Evolutionary conservation across 2,329 filamentous ascomycete genomes (phyloP).

Genomic region (Aspergillus jensenii): DNA sequence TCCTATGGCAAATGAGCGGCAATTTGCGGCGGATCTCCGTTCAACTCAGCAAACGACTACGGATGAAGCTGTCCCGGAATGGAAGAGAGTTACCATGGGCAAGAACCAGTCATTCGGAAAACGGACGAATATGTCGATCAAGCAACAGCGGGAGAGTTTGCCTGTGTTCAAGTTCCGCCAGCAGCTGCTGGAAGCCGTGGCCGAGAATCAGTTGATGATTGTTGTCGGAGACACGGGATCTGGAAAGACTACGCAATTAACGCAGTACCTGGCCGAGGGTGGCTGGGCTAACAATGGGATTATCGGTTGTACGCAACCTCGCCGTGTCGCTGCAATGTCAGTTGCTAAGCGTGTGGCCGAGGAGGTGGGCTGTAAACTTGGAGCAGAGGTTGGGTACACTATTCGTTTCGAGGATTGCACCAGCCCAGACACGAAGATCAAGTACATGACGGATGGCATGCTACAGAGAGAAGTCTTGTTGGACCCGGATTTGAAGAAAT

Average conservation of each 20-base stretch:
- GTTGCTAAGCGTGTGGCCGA: constrained; percentile 96
- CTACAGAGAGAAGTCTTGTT: constrained; percentile 91
- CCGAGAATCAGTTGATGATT: constrained; percentile 86
- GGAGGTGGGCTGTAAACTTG: constrained; percentile 88
- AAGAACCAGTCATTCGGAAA: constrained; percentile 82
- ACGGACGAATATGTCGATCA: constrained; percentile 87
- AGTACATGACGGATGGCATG: constrained; percentile 99
- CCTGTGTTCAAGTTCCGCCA: constrained; percentile 87
- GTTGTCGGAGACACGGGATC: constrained; percentile 97
- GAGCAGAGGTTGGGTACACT: constrained; percentile 92
- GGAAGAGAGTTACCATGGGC: constrained; percentile 80
- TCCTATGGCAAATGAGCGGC: constrained; percentile 85
- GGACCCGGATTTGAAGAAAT: constrained; percentile 83
- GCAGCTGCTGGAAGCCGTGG: constrained; percentile 82
- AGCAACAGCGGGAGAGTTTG: constrained; percentile 85
- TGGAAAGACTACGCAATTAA: constrained; percentile 95
- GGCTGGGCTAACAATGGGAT: constrained; percentile 85
- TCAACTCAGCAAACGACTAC: constrained; percentile 62
- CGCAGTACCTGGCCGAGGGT: constrained; percentile 90
- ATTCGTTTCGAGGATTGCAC: constrained; percentile 98
- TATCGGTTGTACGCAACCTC: constrained; percentile 94
- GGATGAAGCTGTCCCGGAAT: constrained; percentile 76
- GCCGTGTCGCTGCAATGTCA: constrained; percentile 95
- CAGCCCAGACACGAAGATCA: constrained; percentile 83
- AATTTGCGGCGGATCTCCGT: constrained; percentile 85